Evolutionary conservation across 345 rosid species (phyloP), one percentile per base, ranked within the genome.

Genomic region (Aethionema arabicum): DNA sequence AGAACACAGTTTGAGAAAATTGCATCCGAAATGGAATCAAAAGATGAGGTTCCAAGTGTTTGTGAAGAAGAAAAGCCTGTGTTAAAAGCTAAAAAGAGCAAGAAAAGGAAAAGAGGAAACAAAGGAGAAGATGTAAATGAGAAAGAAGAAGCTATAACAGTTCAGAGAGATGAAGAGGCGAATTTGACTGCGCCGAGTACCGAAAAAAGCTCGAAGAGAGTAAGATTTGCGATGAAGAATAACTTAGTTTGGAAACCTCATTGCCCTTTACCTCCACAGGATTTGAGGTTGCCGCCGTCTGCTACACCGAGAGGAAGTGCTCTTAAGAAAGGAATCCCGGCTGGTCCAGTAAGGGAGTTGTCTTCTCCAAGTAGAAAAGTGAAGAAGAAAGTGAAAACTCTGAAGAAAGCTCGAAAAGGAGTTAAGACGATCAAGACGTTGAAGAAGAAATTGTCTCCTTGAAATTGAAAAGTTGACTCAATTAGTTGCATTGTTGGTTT

Each of bases 221-320:
- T 93, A 12, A 78, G 85, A 66, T 93, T 93, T 45, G 84, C 96
- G 7, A 90, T 87, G 90, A 87, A 81, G 63, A 87, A 74, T 77
- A 93, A 90, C 78, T 65, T 93, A 81, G 95, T 90, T 36, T 93
- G 99, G 99, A 93, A 90, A 72, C 95, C 99, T 8, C 95, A 90
- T 49, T 87, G 77, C 68, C 99, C 99, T 40, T 65, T 93, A 53
- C 99, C 99, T 63, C 99, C 97, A 10, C 84, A 90, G 58, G 82
- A 79, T 66, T 64, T 93, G 80, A 87, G 99, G 76, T 67, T 90
- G 74, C 99, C 99, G 0, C 96, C 99, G 2, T 85, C 99, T 58
- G 87, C 80, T 55, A 87, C 91, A 8, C 99, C 99, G 5, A 77
- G 99, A 73, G 99, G 99, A 70, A 93, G 99, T 80, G 99, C 99